These are phyloP conservation scores for Tetradesmus obliquus DNA, from an alignment of 139 green algal genomes.

Conservation along the genomic window DNA sequence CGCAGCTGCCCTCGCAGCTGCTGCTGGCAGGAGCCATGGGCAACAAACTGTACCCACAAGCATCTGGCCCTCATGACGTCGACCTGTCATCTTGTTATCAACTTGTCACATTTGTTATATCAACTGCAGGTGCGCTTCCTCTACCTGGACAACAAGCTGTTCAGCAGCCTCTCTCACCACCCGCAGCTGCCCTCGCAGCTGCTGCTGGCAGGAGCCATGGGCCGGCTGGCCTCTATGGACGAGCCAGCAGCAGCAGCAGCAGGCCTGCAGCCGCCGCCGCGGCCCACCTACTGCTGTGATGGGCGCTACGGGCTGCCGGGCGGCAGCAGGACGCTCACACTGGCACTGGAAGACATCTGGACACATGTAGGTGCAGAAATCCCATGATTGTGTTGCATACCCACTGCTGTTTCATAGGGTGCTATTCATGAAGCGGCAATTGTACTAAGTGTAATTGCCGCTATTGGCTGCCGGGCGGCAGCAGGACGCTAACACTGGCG, in stretches of 20 bases:
- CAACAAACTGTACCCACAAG: not conserved
- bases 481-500: constrained; percentile 40
- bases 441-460: not conserved
- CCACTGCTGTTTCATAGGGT: no score
- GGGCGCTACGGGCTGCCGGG: constrained; percentile 44
- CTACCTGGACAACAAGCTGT: constrained; percentile 50
- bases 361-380: constrained; percentile 10
- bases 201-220: not conserved
- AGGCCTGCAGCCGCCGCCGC: constrained; percentile 18
- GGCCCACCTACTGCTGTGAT: constrained; percentile 50
- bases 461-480: constrained; percentile 48
- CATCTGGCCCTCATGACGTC: not conserved
- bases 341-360: constrained; percentile 47
- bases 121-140: constrained; percentile 47
- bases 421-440: no score
- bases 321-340: constrained; percentile 40
- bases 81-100: not conserved
- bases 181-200: not conserved
- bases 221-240: constrained; percentile 12
- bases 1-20: constrained; percentile 16
- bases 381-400: not conserved
- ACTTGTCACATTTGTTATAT: no score
- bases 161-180: not conserved
- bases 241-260: not conserved
- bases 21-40: constrained; percentile 26